A percentile compares a stretch with the other conserved stretches of the same genome.
phyloP scores from a whole-genome alignment of 257 asterid genomes.

The Cinchona pubescens region DNA sequence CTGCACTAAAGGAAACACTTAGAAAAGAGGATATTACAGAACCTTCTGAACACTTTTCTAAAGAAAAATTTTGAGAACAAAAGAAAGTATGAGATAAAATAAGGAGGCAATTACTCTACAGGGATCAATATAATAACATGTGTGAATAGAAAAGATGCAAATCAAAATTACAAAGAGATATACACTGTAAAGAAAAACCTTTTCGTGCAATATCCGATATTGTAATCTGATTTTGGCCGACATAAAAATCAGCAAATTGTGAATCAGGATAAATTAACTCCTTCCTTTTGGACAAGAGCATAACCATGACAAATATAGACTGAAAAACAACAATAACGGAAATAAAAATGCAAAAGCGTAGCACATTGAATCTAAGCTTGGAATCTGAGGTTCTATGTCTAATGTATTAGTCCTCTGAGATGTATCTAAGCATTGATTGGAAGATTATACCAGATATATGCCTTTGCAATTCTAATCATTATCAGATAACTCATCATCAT shows the following conservation, averaged over 20 bases:
- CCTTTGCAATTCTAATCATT: too few relatives aligned
- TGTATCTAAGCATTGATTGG: too few relatives aligned
- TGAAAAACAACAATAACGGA: background rate
- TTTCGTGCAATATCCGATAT: conserved; percentile 95
- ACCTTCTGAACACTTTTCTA: background rate
- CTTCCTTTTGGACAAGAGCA: background rate
- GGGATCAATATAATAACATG: background rate
- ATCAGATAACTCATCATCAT: too few relatives aligned
- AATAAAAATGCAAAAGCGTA: conserved; percentile 1
- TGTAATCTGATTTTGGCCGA: conserved; percentile 91
- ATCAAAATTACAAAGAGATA: conserved; percentile 29
- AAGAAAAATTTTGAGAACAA: background rate
- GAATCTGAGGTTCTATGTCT: too few relatives aligned
- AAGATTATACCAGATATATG: too few relatives aligned
- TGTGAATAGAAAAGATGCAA: background rate
- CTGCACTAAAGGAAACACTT: background rate
- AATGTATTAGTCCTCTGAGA: too few relatives aligned
- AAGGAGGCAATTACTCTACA: background rate
- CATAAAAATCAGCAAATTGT: conserved; percentile 27
- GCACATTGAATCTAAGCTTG: background rate
- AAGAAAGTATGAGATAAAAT: too few relatives aligned
- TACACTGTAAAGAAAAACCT: conserved; percentile 98
- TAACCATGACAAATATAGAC: background rate
- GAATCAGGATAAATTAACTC: conserved; percentile 8
- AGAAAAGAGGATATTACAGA: background rate